A percentile compares a stretch with the other conserved stretches of the same genome.
These are phyloP conservation scores for Penicillium sp. DNA, from an alignment of 2,329 filamentous ascomycete genomes.

Conservation along the genomic window DNA sequence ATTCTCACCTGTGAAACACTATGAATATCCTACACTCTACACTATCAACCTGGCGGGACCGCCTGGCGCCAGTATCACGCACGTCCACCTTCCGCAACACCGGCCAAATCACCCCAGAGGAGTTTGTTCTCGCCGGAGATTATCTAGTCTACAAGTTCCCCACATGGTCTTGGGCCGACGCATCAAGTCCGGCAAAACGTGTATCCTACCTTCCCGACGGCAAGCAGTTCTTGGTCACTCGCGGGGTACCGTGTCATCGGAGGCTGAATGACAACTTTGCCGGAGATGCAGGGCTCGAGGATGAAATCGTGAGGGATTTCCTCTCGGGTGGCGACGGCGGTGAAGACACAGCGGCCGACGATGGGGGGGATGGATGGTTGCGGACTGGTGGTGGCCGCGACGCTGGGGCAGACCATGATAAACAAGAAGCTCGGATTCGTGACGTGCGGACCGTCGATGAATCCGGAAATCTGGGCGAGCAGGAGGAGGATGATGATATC, in stretches of 20 bases:
- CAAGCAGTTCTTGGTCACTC: constrained; percentile 94
- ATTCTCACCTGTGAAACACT: constrained; percentile 15
- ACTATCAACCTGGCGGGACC: constrained; percentile 86
- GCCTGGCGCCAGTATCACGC: constrained; percentile 82
- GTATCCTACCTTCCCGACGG: constrained; percentile 77
- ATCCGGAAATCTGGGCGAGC: constrained; percentile 77
- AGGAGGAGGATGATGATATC: constrained; percentile 69
- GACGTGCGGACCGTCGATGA: constrained; percentile 89
- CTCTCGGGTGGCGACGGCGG: constrained; percentile 52
- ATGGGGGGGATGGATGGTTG: constrained; percentile 89
- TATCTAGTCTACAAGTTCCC: constrained; percentile 99
- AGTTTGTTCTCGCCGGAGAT: constrained; percentile 93
- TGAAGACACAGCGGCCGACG: constrained; percentile 62
- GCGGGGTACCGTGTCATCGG: constrained; percentile 89
- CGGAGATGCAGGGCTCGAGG: constrained; percentile 79
- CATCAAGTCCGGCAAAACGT: constrained; percentile 74
- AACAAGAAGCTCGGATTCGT: constrained; percentile 69
- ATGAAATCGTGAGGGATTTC: constrained; percentile 79
- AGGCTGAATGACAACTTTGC: constrained; percentile 92
- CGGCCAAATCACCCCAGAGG: constrained; percentile 93
- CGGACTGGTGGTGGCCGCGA: constrained; percentile 72
- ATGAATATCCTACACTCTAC: constrained; percentile 95
- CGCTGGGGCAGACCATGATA: constrained; percentile 51
- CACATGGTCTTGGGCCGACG: constrained; percentile 94
- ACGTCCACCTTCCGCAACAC: constrained; percentile 91